Conservation (phyloP, 2,329 filamentous ascomycete species). For the Akanthomyces lecanii region DNA sequence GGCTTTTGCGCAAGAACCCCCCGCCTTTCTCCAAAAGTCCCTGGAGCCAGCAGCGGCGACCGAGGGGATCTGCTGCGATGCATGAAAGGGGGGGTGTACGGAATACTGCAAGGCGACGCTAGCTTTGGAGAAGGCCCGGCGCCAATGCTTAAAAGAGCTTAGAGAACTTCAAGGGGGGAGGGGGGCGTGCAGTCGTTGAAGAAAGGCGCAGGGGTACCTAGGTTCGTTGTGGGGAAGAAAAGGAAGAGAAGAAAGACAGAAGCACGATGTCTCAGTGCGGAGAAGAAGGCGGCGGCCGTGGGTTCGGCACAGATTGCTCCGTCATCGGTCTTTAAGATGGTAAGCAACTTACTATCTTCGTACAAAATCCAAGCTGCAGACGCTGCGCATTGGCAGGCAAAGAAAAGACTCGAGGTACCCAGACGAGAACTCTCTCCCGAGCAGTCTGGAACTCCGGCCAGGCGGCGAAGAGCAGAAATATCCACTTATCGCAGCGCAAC, state of each 20-base stretch:
- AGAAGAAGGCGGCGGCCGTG: not conserved
- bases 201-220: not conserved
- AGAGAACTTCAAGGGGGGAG: not conserved
- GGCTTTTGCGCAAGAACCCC: not conserved
- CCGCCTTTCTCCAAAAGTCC: slow-evolving; percentile 15
- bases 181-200: not conserved
- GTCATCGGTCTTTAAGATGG: not conserved
- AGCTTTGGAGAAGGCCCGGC: not conserved
- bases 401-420: not conserved
- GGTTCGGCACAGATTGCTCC: not conserved
- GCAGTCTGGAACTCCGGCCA: no score
- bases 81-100: not conserved
- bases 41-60: not conserved
- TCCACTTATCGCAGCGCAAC: not conserved
- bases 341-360: no score
- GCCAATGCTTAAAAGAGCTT: not conserved
- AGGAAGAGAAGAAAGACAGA: not conserved
- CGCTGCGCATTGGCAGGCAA: not conserved
- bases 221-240: not conserved
- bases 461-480: not conserved
- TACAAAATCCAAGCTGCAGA: no score
- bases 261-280: not conserved
- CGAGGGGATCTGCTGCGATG: not conserved
- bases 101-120: not conserved
- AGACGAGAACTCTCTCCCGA: no score